phyloP scores from a whole-genome alignment of 2,329 filamentous ascomycete species.

The Plenodomus tracheiphilus region DNA sequence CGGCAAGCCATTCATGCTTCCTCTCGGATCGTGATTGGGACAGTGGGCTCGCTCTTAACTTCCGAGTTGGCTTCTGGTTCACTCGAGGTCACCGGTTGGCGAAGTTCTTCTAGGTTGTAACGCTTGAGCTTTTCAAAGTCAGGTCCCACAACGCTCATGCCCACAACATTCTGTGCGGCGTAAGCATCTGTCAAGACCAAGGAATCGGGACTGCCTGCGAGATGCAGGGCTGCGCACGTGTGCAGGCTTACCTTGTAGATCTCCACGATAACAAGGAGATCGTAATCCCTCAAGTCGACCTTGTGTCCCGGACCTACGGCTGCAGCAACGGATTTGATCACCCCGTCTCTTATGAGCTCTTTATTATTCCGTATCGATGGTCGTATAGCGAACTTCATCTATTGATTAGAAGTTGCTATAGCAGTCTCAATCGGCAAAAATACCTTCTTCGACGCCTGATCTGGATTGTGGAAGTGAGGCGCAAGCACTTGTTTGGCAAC shows the following conservation, averaged over 20 bases:
- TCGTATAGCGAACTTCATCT: slow-evolving; percentile 75
- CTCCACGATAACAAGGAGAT: slow-evolving; percentile 78
- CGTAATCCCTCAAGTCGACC: slow-evolving; percentile 76
- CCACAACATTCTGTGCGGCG: slow-evolving; percentile 65
- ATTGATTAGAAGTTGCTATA: slow-evolving; percentile 22
- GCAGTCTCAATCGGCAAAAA: slow-evolving; percentile 20
- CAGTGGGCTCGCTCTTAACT: slow-evolving; percentile 1
- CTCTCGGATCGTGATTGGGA: slow-evolving; percentile 15
- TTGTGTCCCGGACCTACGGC: slow-evolving; percentile 69
- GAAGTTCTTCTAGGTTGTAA: slow-evolving; percentile 78
- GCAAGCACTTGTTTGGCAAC: slow-evolving; percentile 66
- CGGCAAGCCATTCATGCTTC: slow-evolving; percentile 20
- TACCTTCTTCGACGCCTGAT: slow-evolving; percentile 57
- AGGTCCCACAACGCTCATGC: slow-evolving; percentile 76
- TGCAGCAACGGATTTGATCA: slow-evolving; percentile 72
- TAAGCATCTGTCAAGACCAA: slow-evolving; percentile 20
- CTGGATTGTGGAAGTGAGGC: slow-evolving; percentile 63
- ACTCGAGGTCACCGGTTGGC: slow-evolving; percentile 49
- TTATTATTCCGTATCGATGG: slow-evolving; percentile 76
- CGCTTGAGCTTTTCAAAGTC: slow-evolving; percentile 75
- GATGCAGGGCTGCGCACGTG: slow-evolving; percentile 12
- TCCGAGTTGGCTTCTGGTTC: slow-evolving; percentile 5
- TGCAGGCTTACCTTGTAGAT: slow-evolving; percentile 69
- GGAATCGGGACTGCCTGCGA: not conserved
- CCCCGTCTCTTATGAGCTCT: slow-evolving; percentile 65